These are phyloP conservation scores for Exophiala mesophila DNA, from an alignment of 2,329 filamentous ascomycete species.

Conservation along the genomic window DNA sequence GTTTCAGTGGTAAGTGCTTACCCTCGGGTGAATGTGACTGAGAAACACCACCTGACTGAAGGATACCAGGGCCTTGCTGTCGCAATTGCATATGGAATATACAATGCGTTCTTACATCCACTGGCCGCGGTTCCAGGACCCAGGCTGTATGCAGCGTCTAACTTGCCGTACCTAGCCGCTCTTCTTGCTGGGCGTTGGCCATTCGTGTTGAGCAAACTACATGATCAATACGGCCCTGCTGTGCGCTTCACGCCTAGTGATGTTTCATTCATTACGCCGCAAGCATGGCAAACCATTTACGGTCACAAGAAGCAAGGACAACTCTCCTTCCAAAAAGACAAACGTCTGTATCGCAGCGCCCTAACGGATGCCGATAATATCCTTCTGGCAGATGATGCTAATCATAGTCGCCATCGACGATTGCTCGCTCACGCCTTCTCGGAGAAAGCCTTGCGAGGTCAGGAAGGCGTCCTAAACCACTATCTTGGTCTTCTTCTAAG, in stretches of 20 bases:
- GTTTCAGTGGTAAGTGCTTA: too few relatives aligned
- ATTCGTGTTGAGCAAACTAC: constrained; percentile 18
- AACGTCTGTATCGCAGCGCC: neutral
- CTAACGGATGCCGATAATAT: neutral
- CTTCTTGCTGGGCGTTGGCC: constrained; percentile 15
- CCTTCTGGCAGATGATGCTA: constrained; percentile 8
- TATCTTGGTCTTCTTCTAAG: constrained; percentile 17
- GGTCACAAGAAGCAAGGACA: constrained; percentile 14
- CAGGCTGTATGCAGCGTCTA: constrained; percentile 24
- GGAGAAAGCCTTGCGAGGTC: constrained; percentile 37
- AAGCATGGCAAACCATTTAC: constrained; percentile 31
- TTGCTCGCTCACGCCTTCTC: constrained; percentile 40
- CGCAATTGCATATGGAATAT: too few relatives aligned
- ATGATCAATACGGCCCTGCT: constrained; percentile 29
- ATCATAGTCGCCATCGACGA: constrained; percentile 30
- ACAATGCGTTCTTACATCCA: constrained; percentile 32
- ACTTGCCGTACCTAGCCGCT: constrained; percentile 22
- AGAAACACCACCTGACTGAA: too few relatives aligned
- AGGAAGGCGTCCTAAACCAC: constrained; percentile 29
- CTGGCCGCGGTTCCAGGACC: constrained; percentile 30
- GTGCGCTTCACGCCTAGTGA: constrained; percentile 32
- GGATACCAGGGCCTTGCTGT: too few relatives aligned
- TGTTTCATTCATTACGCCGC: constrained; percentile 26
- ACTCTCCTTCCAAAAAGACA: constrained; percentile 3
- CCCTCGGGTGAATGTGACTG: too few relatives aligned